Evolutionary conservation across 78 protist genomes (phyloP), one percentile per base, ranked within the genome.

Genomic region (Isochrysis galbana): DNA sequence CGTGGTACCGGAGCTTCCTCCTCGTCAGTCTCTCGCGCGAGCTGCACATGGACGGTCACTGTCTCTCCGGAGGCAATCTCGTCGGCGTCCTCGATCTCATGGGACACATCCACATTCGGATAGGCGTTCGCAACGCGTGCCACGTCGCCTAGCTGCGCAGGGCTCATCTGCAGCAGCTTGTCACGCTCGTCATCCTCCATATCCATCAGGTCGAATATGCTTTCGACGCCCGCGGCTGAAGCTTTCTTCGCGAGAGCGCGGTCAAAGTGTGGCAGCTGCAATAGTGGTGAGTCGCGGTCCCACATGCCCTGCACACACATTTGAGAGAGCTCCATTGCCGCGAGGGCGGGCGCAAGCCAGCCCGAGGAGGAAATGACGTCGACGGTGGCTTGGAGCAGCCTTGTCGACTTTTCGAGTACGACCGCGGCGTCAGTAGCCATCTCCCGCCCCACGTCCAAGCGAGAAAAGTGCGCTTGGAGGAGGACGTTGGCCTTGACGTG

Each of bases 281-380:
- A n/a, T 42, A 97, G 93, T 55, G 45, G 29, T 26, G 95, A 29
- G 89, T 94, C 95, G n/a, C 46, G 25, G 77, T 86, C 84, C 95
- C 96, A 94, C 48, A 82, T 25, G 21, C 97, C 99, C 94, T 98
- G 99, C 25, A 94, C 95, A 38, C 94, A 55, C 99, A 98, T 97
- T 93, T 98, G 99, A 14, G 96, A 69, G 51, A 98, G 90, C 89
- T 98, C 99, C 99, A 98, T 98, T 36, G 98, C 96, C 0, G 97
- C 97, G 14, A 98, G 95, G 10, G 98, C 98, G 17, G 99, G 98
- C 38, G 67, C 78, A 34, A 98, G 94, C 98, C 98, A 97, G 46
- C 96, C 92, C 23, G 42, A 25, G 45, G 96, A 93, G 83, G 95
- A 34, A 47, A 98, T 89, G 19, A 98, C 98, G 91, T 98, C 99